phyloP scores from a whole-genome alignment of 2,329 filamentous ascomycete species.

The Aspergillus piperis region DNA sequence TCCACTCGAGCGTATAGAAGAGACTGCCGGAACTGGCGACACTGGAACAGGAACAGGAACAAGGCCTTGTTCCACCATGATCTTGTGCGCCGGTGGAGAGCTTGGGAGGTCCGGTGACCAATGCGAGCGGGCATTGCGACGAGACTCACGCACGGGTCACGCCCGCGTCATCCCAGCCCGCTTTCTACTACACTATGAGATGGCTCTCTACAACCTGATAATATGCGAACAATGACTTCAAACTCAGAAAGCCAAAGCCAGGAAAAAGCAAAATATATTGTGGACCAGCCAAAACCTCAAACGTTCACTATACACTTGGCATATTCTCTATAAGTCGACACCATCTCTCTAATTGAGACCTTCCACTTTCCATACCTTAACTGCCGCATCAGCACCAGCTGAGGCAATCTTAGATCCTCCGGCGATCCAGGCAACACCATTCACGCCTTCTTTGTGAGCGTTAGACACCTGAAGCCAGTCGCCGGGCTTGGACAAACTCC shows the following conservation, averaged over 20 bases:
- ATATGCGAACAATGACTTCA: too few species aligned
- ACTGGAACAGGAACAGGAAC: background rate
- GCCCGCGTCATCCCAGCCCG: background rate
- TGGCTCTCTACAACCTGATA: too few species aligned
- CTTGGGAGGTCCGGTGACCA: background rate
- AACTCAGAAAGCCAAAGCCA: too few species aligned
- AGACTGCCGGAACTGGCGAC: background rate
- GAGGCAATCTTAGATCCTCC: constrained; percentile 69
- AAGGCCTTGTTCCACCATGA: background rate
- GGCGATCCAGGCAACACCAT: constrained; percentile 78
- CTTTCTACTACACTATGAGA: background rate
- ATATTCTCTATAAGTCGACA: too few species aligned
- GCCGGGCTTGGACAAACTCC: constrained; percentile 81
- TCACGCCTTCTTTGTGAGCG: constrained; percentile 94
- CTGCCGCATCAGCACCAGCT: constrained; percentile 80
- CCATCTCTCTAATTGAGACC: constrained; percentile 44
- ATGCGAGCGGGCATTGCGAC: background rate
- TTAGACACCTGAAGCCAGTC: constrained; percentile 81
- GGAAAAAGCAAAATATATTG: too few species aligned
- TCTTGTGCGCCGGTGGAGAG: background rate
- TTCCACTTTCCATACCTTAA: constrained; percentile 82
- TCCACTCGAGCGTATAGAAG: background rate
- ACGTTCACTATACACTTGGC: too few species aligned
- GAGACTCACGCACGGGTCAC: constrained; percentile 3
- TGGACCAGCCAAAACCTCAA: too few species aligned